Evolutionary conservation across 129 eudicot species (phyloP).

Genomic region (Pseudognaphalium luteoalbum): DNA sequence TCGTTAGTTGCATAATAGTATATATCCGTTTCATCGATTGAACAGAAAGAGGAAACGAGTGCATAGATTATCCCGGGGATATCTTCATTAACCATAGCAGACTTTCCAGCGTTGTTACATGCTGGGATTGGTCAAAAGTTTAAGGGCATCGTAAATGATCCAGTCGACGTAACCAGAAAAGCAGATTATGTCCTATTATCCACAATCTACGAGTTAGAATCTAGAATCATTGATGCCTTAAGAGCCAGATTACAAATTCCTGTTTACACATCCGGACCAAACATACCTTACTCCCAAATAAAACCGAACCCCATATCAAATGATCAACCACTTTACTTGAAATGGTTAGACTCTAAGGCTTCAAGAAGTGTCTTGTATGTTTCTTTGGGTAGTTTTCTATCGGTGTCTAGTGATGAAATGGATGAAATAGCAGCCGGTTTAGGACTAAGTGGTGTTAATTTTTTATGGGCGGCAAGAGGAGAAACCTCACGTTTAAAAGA

Average conservation of each 20-base stretch:
- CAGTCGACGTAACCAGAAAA: slow-evolving; percentile 23
- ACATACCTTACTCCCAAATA: slow-evolving; percentile 43
- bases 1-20: too few relatives aligned
- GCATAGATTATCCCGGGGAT: slow-evolving; percentile 61
- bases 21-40: too few relatives aligned
- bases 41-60: slow-evolving; percentile 42
- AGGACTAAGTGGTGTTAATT: slow-evolving; percentile 51
- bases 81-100: slow-evolving; percentile 41
- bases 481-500: slow-evolving; percentile 32
- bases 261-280: slow-evolving; percentile 47
- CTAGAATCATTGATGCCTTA: slow-evolving; percentile 41
- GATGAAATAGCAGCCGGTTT: slow-evolving; percentile 53
- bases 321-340: slow-evolving; percentile 23
- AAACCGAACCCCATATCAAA: background rate
- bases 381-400: slow-evolving; percentile 57
- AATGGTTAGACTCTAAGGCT: slow-evolving; percentile 53
- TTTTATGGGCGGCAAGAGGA: slow-evolving; percentile 59
- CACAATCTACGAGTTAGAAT: slow-evolving; percentile 53
- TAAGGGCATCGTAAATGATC: background rate
- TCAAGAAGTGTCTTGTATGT: slow-evolving; percentile 54
- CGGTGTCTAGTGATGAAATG: slow-evolving; percentile 43
- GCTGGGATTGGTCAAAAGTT: slow-evolving; percentile 15
- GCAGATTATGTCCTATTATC: slow-evolving; percentile 48
- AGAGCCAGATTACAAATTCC: slow-evolving; percentile 28
- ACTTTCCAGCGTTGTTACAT: slow-evolving; percentile 46